Base-by-base conservation (phyloP, 148 eudicot species). In the Amaranthus cruentus region DNA sequence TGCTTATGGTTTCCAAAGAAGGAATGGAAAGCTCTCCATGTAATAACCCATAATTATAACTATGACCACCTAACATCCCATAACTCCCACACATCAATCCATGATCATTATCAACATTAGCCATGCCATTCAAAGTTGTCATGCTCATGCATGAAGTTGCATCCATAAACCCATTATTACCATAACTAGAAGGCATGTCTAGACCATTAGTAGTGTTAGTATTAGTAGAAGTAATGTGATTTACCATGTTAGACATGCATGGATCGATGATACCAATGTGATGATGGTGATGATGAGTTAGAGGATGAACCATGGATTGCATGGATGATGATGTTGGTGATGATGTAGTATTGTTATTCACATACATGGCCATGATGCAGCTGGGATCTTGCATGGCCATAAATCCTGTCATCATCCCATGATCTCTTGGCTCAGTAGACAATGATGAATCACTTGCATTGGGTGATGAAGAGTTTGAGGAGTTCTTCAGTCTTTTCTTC, bases 401-500 rank as follows among this genome's bases (percentile, higher is more conserved):
- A 63, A 79, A 15, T n/a, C 82, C 83, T 6, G 62, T 53, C 6
- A 59, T 74, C 69, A 73, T 75, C 53, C 72, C 78, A 59, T 28
- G 38, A 28, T 87, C 87, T 71, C 77, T 67, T 7, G 76, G 86
- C 49, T 88, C 92, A 0, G 72, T 70, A 38, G 82, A 74, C 46
- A 75, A 73, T 0, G 91, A 92, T 9, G 96, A 88, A 73, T 90
- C 89, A n/a, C 96, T 90, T 12, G 77, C 84, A 49, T 88, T 92
- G 53, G 96, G 89, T 3, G 97, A 89, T 12, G 86, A 80, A 9
- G 88, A 53, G 59, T 86, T 78, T 8, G 87, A 81, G 6, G 90
- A 80, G 38, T 81, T 84, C 88, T 86, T 92, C 1, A 90, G 79
- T 76, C 97, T 87, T 75, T 90, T 92, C 83, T 92, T 92, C 47